These are phyloP conservation scores for Penicillium expansum DNA, from an alignment of 2,329 filamentous ascomycete genomes.

Conservation along the genomic window DNA sequence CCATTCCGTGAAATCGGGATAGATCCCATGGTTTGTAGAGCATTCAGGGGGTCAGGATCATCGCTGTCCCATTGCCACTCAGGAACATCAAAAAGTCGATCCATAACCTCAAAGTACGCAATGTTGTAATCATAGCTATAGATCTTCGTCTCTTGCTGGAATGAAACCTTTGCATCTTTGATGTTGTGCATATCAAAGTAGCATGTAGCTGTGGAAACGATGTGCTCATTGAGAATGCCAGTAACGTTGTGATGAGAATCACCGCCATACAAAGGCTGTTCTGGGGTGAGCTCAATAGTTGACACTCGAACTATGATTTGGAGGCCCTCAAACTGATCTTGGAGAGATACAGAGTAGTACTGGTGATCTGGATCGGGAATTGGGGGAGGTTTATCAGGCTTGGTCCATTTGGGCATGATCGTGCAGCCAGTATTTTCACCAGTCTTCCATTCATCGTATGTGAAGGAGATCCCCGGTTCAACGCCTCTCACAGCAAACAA, in stretches of 20 bases:
- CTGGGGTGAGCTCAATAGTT: constrained; percentile 8
- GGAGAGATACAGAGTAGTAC: constrained; percentile 9
- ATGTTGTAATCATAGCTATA: neutral
- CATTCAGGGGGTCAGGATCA: neutral
- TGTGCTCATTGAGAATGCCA: constrained; percentile 9
- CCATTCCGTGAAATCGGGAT: constrained; percentile 11
- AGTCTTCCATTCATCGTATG: constrained; percentile 11
- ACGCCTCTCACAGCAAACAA: constrained; percentile 1
- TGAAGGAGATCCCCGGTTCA: constrained; percentile 11
- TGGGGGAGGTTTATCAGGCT: neutral
- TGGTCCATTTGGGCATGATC: constrained; percentile 2
- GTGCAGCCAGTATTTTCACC: constrained; percentile 2
- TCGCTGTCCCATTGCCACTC: neutral
- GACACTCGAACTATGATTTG: constrained; percentile 7
- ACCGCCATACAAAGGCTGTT: constrained; percentile 1
- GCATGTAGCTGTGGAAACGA: constrained; percentile 7
- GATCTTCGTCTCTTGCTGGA: constrained; percentile 4
- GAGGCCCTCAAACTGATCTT: constrained; percentile 6
- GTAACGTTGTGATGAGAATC: constrained; percentile 4
- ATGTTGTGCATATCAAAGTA: constrained; percentile 12
- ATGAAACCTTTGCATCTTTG: constrained; percentile 4
- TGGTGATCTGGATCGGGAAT: constrained; percentile 6
- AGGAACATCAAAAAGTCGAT: constrained; percentile 3
- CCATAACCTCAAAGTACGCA: neutral
- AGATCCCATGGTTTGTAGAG: constrained; percentile 7